These are phyloP conservation scores for Kalanchoe fedtschenkoi DNA, from an alignment of 164 flowering plant genomes.

Conservation along the genomic window DNA sequence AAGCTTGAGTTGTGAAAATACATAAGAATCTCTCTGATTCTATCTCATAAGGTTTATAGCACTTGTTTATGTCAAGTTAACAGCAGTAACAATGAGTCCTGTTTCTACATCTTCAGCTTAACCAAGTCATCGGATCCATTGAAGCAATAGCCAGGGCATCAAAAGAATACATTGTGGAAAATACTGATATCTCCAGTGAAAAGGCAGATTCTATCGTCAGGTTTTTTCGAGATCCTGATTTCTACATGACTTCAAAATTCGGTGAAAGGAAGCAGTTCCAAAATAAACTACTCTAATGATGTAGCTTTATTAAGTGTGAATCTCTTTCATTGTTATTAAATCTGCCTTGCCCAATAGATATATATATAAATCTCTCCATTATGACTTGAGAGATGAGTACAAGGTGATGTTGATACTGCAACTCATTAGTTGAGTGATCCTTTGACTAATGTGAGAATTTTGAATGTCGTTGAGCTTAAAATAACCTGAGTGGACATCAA, in stretches of 20 bases:
- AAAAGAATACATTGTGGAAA: slow-evolving; percentile 53
- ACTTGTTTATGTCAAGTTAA: neutral
- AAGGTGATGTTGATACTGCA: no score
- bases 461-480: no score
- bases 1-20: no score
- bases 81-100: neutral
- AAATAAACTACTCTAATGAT: no score
- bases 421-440: no score
- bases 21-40: neutral
- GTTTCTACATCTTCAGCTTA: slow-evolving; percentile 39
- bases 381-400: no score
- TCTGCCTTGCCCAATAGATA: no score
- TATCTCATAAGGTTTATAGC: neutral
- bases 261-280: slow-evolving; percentile 4
- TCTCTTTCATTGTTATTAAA: no score
- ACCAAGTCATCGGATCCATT: slow-evolving; percentile 79
- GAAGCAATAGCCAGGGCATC: slow-evolving; percentile 86
- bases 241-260: slow-evolving; percentile 30
- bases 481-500: no score
- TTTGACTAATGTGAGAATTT: no score
- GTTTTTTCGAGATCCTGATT: slow-evolving; percentile 78
- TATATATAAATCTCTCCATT: no score
- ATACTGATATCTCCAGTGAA: slow-evolving; percentile 78
- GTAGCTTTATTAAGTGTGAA: no score
- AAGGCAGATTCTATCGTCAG: slow-evolving; percentile 60